Evolutionary conservation across 1,284 basidiomycete genomes (phyloP).

Genomic region (Wallemia mellicola): DNA sequence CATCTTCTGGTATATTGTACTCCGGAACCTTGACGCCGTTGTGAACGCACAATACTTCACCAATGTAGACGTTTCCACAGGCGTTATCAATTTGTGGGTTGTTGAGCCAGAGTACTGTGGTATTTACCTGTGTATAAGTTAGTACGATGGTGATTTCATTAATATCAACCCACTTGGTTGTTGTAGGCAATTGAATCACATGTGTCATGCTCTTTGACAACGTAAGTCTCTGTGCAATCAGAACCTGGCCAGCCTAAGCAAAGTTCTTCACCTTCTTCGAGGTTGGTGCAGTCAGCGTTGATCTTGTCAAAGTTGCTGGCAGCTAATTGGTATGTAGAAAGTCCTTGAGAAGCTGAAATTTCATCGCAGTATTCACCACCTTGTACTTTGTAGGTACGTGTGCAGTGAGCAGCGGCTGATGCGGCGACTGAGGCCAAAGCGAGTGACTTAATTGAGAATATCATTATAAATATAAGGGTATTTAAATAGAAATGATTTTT

Average conservation of each 20-base stretch:
- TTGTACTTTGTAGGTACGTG: slow-evolving; percentile 28
- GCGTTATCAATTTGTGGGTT: slow-evolving; percentile 32
- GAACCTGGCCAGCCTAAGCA: slow-evolving; percentile 23
- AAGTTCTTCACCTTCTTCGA: slow-evolving; percentile 20
- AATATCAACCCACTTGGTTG: not conserved
- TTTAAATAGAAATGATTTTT: too few relatives aligned
- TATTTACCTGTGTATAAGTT: slow-evolving; percentile 18
- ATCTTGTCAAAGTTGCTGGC: slow-evolving; percentile 25
- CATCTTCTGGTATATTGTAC: not conserved
- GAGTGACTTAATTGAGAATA: not conserved
- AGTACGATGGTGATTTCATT: not conserved
- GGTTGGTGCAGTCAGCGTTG: slow-evolving; percentile 26
- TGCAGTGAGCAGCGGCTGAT: slow-evolving; percentile 16
- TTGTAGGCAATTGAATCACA: slow-evolving; percentile 21
- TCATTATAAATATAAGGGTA: not conserved
- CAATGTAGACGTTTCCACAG: slow-evolving; percentile 33
- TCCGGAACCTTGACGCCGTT: not conserved
- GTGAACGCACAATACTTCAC: slow-evolving; percentile 21
- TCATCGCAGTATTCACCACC: slow-evolving; percentile 32
- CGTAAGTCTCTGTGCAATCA: slow-evolving; percentile 23
- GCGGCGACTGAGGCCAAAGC: slow-evolving; percentile 17
- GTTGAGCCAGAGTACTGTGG: slow-evolving; percentile 25
- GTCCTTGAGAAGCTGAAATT: slow-evolving; percentile 31
- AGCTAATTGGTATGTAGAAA: slow-evolving; percentile 44
- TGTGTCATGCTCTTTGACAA: slow-evolving; percentile 23